phyloP scores from a whole-genome alignment of 2,329 filamentous ascomycete species.

The Talaromyces verruculosus region DNA sequence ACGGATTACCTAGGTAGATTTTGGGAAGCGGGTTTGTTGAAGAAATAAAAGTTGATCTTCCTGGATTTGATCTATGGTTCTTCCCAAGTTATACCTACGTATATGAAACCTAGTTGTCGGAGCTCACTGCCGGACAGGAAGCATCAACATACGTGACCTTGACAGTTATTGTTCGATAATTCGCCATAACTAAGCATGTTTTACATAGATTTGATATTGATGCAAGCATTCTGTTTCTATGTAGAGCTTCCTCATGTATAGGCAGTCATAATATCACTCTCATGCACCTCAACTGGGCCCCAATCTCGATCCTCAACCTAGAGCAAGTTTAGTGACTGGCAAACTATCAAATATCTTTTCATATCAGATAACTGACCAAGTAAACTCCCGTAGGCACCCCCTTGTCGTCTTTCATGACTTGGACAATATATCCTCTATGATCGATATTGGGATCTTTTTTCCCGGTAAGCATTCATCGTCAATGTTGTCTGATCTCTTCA shows the following conservation, averaged over 20 bases:
- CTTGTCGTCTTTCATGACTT: slow-evolving; percentile 16
- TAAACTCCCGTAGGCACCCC: slow-evolving; percentile 12
- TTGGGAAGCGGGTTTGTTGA: neutral
- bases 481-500: neutral
- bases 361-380: neutral
- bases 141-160: neutral
- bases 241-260: slow-evolving; percentile 4
- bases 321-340: no score
- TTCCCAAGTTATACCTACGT: slow-evolving; percentile 7
- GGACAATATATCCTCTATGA: slow-evolving; percentile 19
- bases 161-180: neutral
- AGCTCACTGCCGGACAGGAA: neutral
- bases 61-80: neutral
- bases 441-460: slow-evolving; percentile 19
- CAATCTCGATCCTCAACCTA: slow-evolving; percentile 21
- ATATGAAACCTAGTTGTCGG: neutral
- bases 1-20: neutral
- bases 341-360: no score
- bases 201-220: neutral
- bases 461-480: neutral
- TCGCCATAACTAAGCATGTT: neutral
- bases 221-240: neutral
- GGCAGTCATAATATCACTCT: slow-evolving; percentile 16
- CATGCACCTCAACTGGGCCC: slow-evolving; percentile 17
- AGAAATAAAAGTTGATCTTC: neutral